Evolutionary conservation across 2,329 filamentous ascomycete species (phyloP), one percentile per base, ranked within the genome.

Genomic region (Colletotrichum somersetense): DNA sequence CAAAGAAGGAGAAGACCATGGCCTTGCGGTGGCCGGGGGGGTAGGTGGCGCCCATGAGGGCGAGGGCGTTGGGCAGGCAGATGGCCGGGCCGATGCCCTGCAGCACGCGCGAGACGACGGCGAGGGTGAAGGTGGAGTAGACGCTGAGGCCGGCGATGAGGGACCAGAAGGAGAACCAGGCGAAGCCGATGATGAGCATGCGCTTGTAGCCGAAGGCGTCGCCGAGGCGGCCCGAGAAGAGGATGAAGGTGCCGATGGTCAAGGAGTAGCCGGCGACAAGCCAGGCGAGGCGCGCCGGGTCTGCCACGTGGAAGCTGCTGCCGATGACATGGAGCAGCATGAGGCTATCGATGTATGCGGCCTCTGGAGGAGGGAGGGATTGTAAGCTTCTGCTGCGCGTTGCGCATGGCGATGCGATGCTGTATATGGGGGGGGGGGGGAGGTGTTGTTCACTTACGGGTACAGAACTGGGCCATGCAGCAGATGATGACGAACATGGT

Each of bases 41-140:
- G 74, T 91, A 92, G 0, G 86, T 84, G 0, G 83, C 82, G 2
- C 89, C 90, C 0, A 93, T 79, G 16, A 93, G 83, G 2, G 90
- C 91, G 30, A 93, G 79, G 0, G 84, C 89, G 73, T 92, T 93
- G 0, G 91, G 91, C 33, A 93, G 81, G 14, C 86, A 81, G 44
- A 93, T 82, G 0, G 90, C 89, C 0, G 89, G 88, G 0, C 91
- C 91, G 23, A 91, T 85, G 0, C 89, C 89, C 73, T 89, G 86
- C 12, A 89, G 77, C 3, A 83, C 85, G 33, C 87, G 83, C 26
- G 81, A 81, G 64, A 87, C 81, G 30, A 80, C 82, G 77, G 70
- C 70, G 52, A 70, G 61, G 20, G 66, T 66, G 61, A 70, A 70
- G 48, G 68, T 55, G 33, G 56, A 63, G n/a, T 68, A 77, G 7